Evolutionary conservation across 2,329 filamentous ascomycete genomes (phyloP).

Genomic region (Simplicillium sp.): DNA sequence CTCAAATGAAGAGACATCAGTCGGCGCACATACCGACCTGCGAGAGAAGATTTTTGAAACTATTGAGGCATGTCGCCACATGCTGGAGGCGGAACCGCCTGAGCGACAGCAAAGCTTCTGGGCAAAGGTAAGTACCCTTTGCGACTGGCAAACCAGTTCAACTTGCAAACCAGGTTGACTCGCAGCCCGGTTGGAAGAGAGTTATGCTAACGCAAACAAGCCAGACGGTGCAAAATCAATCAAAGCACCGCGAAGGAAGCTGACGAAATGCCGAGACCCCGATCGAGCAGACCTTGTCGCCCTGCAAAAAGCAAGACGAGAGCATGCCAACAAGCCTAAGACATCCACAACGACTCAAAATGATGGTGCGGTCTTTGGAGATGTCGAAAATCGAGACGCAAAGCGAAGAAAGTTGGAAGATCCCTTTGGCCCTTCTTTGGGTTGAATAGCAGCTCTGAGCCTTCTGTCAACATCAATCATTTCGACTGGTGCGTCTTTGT

Average conservation of each 20-base stretch:
- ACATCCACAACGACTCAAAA: constrained; percentile 14
- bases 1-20: constrained; percentile 13
- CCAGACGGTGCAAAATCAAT: constrained; percentile 34
- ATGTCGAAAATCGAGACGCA: constrained; percentile 22
- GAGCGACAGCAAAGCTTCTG: constrained; percentile 45
- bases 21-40: constrained; percentile 15
- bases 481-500: too few relatives aligned
- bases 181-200: too few relatives aligned
- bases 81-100: constrained; percentile 48
- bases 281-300: constrained; percentile 64
- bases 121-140: constrained; percentile 31
- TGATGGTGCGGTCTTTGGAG: constrained; percentile 39
- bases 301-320: constrained; percentile 54
- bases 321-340: constrained; percentile 37
- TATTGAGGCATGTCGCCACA: constrained; percentile 40
- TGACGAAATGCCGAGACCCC: constrained; percentile 66
- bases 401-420: constrained; percentile 40
- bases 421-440: constrained; percentile 35
- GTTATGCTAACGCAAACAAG: constrained; percentile 18
- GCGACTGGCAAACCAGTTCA: too few relatives aligned
- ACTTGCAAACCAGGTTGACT: too few relatives aligned
- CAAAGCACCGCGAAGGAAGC: constrained; percentile 54
- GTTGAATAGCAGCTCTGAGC: not conserved
- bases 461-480: too few relatives aligned
- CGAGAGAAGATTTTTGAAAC: constrained; percentile 39